phyloP scores from a whole-genome alignment of 108 stramenopile genomes.

The Poteriospumella lacustris region DNA sequence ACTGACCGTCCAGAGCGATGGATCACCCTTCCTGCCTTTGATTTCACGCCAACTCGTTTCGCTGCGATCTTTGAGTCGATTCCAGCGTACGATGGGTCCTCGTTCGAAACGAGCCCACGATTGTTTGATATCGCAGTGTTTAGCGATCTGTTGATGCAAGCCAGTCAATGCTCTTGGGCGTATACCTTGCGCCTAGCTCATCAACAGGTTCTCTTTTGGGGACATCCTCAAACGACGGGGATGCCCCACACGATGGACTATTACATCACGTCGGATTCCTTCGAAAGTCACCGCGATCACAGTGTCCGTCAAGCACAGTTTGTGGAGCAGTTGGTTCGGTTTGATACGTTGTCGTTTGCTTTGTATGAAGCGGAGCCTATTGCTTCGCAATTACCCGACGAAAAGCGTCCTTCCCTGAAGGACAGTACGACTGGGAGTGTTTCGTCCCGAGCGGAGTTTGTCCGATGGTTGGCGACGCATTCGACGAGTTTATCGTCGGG shows the following conservation, averaged over 20 bases:
- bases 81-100: no score
- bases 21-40: no score
- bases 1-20: no score
- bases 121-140: background rate
- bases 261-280: constrained; percentile 12
- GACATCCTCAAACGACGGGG: background rate
- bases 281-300: constrained; percentile 4
- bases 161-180: background rate
- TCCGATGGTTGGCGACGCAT: no score
- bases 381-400: no score
- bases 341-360: constrained; percentile 1
- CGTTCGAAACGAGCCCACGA: no score
- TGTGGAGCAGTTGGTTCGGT: constrained; percentile 19
- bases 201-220: background rate
- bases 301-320: background rate
- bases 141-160: background rate
- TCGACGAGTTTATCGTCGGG: no score
- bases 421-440: no score
- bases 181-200: background rate
- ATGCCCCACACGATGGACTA: background rate
- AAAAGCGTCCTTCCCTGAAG: no score
- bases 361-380: background rate
- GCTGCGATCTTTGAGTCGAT: no score
- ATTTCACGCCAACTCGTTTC: no score
- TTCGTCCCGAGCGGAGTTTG: no score